Evolutionary conservation across 2,329 filamentous ascomycete genomes (phyloP).

Genomic region (Alternaria gansuensis): DNA sequence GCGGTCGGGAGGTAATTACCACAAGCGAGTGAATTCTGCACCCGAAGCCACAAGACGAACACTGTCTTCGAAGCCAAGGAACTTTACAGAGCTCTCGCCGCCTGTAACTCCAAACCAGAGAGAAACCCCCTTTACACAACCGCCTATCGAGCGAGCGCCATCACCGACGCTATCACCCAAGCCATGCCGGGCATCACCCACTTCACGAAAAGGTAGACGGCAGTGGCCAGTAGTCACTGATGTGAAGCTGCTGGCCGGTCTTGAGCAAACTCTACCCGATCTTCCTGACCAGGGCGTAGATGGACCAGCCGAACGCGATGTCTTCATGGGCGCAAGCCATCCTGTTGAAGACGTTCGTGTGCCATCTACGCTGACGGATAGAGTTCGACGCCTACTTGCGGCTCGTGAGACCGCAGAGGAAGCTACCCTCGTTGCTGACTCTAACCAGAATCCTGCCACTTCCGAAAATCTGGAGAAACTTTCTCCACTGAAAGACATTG

Average conservation of each 20-base stretch:
- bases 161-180: constrained; percentile 32
- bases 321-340: constrained; percentile 26
- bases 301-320: constrained; percentile 21
- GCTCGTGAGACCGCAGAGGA: constrained; percentile 30
- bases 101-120: constrained; percentile 31
- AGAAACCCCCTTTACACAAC: constrained; percentile 16
- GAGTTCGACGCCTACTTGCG: constrained; percentile 37
- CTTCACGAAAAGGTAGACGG: constrained; percentile 27
- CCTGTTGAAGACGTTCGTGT: constrained; percentile 31
- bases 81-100: constrained; percentile 36
- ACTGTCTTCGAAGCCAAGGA: constrained; percentile 24
- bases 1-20: constrained; percentile 28
- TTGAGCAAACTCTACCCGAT: constrained; percentile 38
- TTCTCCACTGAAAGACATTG: constrained; percentile 31
- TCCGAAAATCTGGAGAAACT: constrained; percentile 22
- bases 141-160: constrained; percentile 23
- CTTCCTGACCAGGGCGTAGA: constrained; percentile 21
- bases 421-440: constrained; percentile 13
- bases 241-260: constrained; percentile 20
- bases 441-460: constrained; percentile 23
- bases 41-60: constrained; percentile 37
- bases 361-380: constrained; percentile 38
- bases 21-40: constrained; percentile 49
- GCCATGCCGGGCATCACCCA: constrained; percentile 27
- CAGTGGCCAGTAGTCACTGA: constrained; percentile 16